Conservation (phyloP, 805 yeast genomes). For the Metahyphopichia silvanorum region DNA sequence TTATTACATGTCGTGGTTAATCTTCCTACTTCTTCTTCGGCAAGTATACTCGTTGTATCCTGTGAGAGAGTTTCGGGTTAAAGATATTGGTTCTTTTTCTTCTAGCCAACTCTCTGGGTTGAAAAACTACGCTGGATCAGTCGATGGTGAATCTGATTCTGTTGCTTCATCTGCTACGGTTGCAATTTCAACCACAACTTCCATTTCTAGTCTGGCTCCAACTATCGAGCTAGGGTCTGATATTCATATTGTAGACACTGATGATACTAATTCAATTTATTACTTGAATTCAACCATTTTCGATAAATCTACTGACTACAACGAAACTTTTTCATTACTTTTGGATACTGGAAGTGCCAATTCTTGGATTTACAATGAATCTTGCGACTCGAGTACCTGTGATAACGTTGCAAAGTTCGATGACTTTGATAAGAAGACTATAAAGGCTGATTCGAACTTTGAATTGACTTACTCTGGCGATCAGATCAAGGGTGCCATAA, state of each 20-base stretch:
- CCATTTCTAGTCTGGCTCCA: slow-evolving; percentile 10
- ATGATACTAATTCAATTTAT: slow-evolving; percentile 16
- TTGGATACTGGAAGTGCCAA: slow-evolving; percentile 67
- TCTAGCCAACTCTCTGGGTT: no score
- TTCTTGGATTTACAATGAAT: slow-evolving; percentile 57
- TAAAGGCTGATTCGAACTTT: slow-evolving; percentile 31
- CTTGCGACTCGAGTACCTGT: slow-evolving; percentile 47
- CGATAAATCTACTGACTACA: slow-evolving; percentile 17
- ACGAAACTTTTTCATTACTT: slow-evolving; percentile 47
- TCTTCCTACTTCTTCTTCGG: no score
- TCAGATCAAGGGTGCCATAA: slow-evolving; percentile 48
- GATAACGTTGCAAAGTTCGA: slow-evolving; percentile 20
- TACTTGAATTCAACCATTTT: slow-evolving; percentile 14
- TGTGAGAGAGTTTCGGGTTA: slow-evolving; percentile 2
- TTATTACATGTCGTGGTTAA: no score
- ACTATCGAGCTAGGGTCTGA: slow-evolving; percentile 10
- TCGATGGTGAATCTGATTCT: no score
- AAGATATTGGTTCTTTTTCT: neutral
- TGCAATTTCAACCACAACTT: slow-evolving; percentile 7
- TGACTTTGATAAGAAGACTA: slow-evolving; percentile 10
- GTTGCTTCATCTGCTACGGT: slow-evolving; percentile 1
- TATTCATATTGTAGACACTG: slow-evolving; percentile 18
- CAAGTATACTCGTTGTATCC: neutral
- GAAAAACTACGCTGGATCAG: no score
- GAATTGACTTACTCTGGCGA: slow-evolving; percentile 53